Evolutionary conservation across 768 basidiomycete genomes (phyloP).

Genomic region (Gyrodon lividus): DNA sequence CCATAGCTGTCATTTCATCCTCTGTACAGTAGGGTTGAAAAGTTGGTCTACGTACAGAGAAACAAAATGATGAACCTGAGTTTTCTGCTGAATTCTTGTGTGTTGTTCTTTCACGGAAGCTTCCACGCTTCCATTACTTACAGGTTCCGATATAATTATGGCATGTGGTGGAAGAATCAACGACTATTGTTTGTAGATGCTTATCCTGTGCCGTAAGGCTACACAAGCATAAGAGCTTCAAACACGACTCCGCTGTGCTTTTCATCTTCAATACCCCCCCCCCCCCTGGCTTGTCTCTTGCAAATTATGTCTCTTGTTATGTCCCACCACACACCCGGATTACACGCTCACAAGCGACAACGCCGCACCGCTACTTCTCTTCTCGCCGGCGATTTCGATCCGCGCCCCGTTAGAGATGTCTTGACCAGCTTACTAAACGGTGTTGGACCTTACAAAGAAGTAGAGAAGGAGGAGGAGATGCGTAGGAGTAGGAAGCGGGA

Average conservation of each 20-base stretch:
- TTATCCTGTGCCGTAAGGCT: slow-evolving; percentile 37
- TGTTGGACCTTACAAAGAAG: slow-evolving; percentile 60
- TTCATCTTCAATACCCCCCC: slow-evolving; percentile 19
- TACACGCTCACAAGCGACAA: slow-evolving; percentile 33
- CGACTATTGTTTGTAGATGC: slow-evolving; percentile 35
- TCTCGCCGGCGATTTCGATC: slow-evolving; percentile 74
- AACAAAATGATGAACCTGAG: background rate
- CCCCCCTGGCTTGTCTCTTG: slow-evolving; percentile 7
- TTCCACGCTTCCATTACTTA: slow-evolving; percentile 1
- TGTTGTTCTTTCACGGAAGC: background rate
- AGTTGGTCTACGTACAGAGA: too few species aligned
- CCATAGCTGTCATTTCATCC: too few species aligned
- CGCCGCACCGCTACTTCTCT: slow-evolving; percentile 73
- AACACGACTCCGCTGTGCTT: slow-evolving; percentile 35
- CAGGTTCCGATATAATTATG: slow-evolving; percentile 29
- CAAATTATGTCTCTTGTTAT: slow-evolving; percentile 23
- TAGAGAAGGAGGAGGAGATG: slow-evolving; percentile 60
- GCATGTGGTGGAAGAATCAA: slow-evolving; percentile 26
- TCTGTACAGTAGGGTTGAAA: too few species aligned
- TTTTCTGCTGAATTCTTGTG: background rate
- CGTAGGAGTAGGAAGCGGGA: slow-evolving; percentile 54
- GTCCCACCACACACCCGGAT: slow-evolving; percentile 9
- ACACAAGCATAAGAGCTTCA: slow-evolving; percentile 35
- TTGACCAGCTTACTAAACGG: slow-evolving; percentile 79
- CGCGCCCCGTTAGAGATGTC: slow-evolving; percentile 65